These are phyloP conservation scores for Trematosphaeria pertusa DNA, from an alignment of 2,329 filamentous ascomycete species.

Conservation along the genomic window DNA sequence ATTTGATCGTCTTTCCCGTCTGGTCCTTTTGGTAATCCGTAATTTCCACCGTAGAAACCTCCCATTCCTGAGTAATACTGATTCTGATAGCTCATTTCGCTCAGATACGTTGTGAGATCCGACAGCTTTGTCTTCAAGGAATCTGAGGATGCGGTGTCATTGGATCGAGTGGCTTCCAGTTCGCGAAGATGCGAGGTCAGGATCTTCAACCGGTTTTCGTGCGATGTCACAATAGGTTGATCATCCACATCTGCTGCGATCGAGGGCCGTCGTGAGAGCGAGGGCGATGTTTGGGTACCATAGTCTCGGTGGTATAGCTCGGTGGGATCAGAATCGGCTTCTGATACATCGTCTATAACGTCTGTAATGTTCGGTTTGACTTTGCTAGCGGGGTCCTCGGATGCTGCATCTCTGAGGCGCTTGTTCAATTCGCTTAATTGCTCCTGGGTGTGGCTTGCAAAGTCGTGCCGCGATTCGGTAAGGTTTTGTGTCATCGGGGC, in stretches of 20 bases:
- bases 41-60: constrained; percentile 44
- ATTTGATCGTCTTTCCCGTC: constrained; percentile 73
- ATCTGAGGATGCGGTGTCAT: constrained; percentile 59
- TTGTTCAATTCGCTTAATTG: constrained; percentile 64
- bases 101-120: constrained; percentile 70
- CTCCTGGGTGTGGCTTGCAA: constrained; percentile 58
- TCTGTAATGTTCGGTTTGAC: constrained; percentile 33
- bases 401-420: constrained; percentile 66
- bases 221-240: constrained; percentile 41
- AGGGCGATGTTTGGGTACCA: constrained; percentile 75
- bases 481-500: constrained; percentile 65
- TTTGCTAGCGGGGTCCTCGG: constrained; percentile 61
- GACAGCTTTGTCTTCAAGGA: constrained; percentile 57
- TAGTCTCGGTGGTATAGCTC: constrained; percentile 84
- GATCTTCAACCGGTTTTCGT: constrained; percentile 57
- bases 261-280: constrained; percentile 51
- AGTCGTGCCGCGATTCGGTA: constrained; percentile 63
- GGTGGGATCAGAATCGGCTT: constrained; percentile 68
- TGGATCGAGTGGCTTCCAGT: constrained; percentile 57
- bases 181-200: constrained; percentile 61
- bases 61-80: constrained; percentile 51
- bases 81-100: constrained; percentile 48
- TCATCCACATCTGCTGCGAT: constrained; percentile 28
- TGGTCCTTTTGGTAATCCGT: constrained; percentile 50
- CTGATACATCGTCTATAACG: constrained; percentile 51